Base-by-base conservation (phyloP, 164 flowering plant species). In the Stephania yunnanensis region DNA sequence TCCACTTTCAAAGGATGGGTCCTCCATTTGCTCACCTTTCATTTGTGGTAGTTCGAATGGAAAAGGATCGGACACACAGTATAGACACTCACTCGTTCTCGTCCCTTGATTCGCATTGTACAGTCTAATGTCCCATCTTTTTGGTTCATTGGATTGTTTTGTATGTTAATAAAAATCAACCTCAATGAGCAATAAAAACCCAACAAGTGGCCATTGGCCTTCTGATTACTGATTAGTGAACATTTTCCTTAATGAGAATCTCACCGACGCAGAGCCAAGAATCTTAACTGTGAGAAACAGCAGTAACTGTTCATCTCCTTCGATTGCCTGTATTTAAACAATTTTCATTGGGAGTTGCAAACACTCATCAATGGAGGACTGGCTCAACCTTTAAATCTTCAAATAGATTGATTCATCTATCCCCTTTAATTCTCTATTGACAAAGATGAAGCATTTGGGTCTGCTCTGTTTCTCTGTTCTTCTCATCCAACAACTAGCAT, bases 381-480 rank as follows among this genome's bases (percentile, higher is more conserved):
- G 7, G 66, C 66, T n/a, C 19, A n/a, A 17, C 7, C 66, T n/a
- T 61, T 61, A 61, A 61, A 36, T 36, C 42, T 36, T 36, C 4
- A 36, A 36, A 36, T 36, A 36, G 4, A 36, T 36, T 2, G 42
- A 36, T 36, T 36, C 42, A 36, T 36, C 42, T 36, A 36, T 36
- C 42, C 42, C 2, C 42, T 63, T 3, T 63, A 7, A 17, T 19
- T 63, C 67, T 12, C 6, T 66, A 11, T 15, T 19, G 52, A 45
- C 53, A 70, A 53, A 70, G 53, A 71, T 80, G 86, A 81, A 73
- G 81, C 68, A 63, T 69, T 79, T 73, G 84, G 53, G 77, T 73
- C 4, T 85, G 69, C 36, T 73, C 52, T 71, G 80, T 36, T 68
- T 78, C 15, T 11, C 83, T 46, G 31, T 58, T 48, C 50, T 85